phyloP scores from a whole-genome alignment of 2,329 filamentous ascomycete species.

The Paecilomyces sp. region DNA sequence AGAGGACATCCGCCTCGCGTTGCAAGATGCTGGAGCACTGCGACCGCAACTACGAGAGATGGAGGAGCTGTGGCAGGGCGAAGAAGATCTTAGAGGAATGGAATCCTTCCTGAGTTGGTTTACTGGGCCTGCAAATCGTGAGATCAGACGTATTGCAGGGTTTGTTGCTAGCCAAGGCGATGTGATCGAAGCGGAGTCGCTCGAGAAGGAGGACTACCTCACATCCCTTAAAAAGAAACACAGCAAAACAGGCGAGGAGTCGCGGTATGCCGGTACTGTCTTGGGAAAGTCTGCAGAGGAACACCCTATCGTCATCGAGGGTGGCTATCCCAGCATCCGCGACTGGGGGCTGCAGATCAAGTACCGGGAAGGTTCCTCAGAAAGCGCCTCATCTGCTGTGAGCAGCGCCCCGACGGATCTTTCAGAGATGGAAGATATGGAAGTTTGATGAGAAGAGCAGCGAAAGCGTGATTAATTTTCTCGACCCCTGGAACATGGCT shows the following conservation, averaged over 20 bases:
- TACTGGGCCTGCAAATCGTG: conserved; percentile 62
- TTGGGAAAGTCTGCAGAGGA: conserved; percentile 68
- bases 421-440: conserved; percentile 30
- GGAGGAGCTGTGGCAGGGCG: conserved; percentile 61
- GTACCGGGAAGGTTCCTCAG: conserved; percentile 21
- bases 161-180: conserved; percentile 54
- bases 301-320: conserved; percentile 68
- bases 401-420: conserved; percentile 34
- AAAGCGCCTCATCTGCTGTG: conserved; percentile 28
- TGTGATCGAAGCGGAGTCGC: conserved; percentile 42
- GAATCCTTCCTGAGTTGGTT: conserved; percentile 77
- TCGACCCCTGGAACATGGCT: not conserved
- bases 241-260: conserved; percentile 80
- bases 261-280: conserved; percentile 76
- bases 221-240: conserved; percentile 84
- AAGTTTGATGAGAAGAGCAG: conserved; percentile 17
- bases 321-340: conserved; percentile 61
- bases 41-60: conserved; percentile 58
- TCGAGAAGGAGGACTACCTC: conserved; percentile 63
- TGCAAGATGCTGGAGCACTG: conserved; percentile 73
- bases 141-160: conserved; percentile 74
- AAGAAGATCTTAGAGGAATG: conserved; percentile 73
- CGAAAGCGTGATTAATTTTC: not conserved
- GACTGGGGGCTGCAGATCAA: conserved; percentile 51
- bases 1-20: conserved; percentile 75